Conservation (phyloP, 495 filamentous ascomycete genomes). For the Neurospora pannonica region DNA sequence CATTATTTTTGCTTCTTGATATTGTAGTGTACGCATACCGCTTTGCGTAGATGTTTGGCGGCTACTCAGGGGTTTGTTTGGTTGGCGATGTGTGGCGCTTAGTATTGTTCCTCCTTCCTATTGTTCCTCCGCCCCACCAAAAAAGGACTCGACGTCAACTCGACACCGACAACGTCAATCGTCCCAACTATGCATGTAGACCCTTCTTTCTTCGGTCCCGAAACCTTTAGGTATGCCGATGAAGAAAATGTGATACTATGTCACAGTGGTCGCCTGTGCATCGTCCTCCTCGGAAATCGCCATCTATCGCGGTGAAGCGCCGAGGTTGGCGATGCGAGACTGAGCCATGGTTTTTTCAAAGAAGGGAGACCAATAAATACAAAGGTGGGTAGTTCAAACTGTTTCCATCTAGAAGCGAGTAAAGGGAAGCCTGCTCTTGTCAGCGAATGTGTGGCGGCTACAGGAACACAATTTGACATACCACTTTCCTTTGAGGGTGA, state of each 20-base stretch:
- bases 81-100: slow-evolving; percentile 4
- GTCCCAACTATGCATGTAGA: background rate
- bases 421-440: slow-evolving; percentile 47
- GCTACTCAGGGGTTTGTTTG: background rate
- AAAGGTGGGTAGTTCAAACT: background rate
- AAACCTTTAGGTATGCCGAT: background rate
- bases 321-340: background rate
- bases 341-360: background rate
- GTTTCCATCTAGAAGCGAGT: slow-evolving; percentile 42
- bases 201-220: background rate
- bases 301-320: background rate
- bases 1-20: background rate
- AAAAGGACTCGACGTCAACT: background rate
- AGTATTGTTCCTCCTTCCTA: slow-evolving; percentile 22
- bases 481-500: slow-evolving; percentile 93
- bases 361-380: background rate
- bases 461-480: slow-evolving; percentile 32
- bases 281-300: background rate
- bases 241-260: background rate
- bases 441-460: slow-evolving; percentile 5
- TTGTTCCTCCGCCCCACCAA: slow-evolving; percentile 12
- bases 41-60: background rate
- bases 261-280: background rate
- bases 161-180: background rate
- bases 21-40: background rate